Conservation (phyloP, 805 yeast species). For the Kazachstania taianensis region DNA sequence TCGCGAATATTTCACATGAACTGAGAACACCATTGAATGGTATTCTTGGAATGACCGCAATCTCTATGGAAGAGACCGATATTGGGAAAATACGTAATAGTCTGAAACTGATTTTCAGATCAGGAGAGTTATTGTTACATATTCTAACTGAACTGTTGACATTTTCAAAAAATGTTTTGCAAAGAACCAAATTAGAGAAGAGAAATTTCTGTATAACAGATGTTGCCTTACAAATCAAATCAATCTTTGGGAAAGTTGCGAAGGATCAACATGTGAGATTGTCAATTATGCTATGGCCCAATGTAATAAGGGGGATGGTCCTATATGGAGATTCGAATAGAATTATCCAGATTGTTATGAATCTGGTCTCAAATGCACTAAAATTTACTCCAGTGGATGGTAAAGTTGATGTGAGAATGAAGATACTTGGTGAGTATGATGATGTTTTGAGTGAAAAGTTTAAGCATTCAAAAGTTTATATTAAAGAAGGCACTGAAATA, state of each 20-base stretch:
- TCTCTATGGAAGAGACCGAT: conserved; percentile 82
- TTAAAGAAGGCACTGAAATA: conserved; percentile 26
- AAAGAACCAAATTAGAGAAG: conserved; percentile 72
- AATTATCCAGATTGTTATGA: conserved; percentile 86
- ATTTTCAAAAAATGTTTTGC: conserved; percentile 80
- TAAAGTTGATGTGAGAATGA: conserved; percentile 53
- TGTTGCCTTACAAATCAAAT: conserved; percentile 72
- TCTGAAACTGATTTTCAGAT: conserved; percentile 71
- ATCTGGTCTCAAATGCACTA: conserved; percentile 78
- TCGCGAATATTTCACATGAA: conserved; percentile 90
- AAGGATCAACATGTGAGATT: conserved; percentile 65
- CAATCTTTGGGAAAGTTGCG: conserved; percentile 76
- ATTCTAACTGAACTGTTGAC: conserved; percentile 84
- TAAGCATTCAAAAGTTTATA: conserved; percentile 38
- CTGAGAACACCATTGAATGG: conserved; percentile 93
- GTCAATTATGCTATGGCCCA: conserved; percentile 53
- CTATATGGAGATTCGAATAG: conserved; percentile 83
- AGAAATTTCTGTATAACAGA: conserved; percentile 72
- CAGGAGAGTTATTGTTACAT: conserved; percentile 84
- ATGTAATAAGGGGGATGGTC: conserved; percentile 48
- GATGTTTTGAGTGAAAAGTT: conserved; percentile 34
- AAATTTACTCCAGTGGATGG: conserved; percentile 92
- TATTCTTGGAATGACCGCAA: conserved; percentile 89
- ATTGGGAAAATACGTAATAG: conserved; percentile 58
- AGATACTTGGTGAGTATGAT: conserved; percentile 64